Evolutionary conservation across 345 rosid genomes (phyloP), one percentile per base, ranked within the genome.

Genomic region (Eutrema japonicum): DNA sequence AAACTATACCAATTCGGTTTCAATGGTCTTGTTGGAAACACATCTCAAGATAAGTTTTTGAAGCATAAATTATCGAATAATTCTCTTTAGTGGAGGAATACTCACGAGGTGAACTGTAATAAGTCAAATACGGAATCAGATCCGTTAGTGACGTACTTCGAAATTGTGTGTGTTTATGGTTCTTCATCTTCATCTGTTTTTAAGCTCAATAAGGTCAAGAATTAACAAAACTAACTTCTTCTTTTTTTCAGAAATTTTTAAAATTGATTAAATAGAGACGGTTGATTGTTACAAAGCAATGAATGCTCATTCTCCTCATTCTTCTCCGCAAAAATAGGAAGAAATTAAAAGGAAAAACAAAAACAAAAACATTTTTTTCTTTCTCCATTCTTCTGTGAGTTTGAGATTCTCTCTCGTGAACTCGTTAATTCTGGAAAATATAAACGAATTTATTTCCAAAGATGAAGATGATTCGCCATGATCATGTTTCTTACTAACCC

Each of bases 51-150:
- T 59, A 65, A 58, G 67, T 32, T 41, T 57, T 6, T 49, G 2
- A 14, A 50, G 77, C 42, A 65, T 56, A 51, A n/a, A 38, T 46
- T 18, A 49, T 48, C 10, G 72, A 74, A 67, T 30, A 18, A 59
- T 50, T 50, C 64, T 52, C 49, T 14, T n/a, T 10, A 66, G 69
- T 75, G 78, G 78, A 68, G 78, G 78, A 68, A 75, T 27, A 75
- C 40, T 58, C 30, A 4, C 27, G 58, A 73, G 16, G 54, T 64
- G 38, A 32, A 74, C 73, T 18, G 72, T 66, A 57, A 49, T 9
- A 66, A 66, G 67, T 50, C 68, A 51, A 41, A 33, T 33, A 42
- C 22, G 22, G 79, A 75, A 75, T 75, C 74, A 75, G 79, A 68
- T 68, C 64, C 79, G 45, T 43, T 1, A 52, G 49, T 42, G 57